Conservation (phyloP, 225 moss, liverwort and hornwort genomes). For the Marchantia paleacea region DNA sequence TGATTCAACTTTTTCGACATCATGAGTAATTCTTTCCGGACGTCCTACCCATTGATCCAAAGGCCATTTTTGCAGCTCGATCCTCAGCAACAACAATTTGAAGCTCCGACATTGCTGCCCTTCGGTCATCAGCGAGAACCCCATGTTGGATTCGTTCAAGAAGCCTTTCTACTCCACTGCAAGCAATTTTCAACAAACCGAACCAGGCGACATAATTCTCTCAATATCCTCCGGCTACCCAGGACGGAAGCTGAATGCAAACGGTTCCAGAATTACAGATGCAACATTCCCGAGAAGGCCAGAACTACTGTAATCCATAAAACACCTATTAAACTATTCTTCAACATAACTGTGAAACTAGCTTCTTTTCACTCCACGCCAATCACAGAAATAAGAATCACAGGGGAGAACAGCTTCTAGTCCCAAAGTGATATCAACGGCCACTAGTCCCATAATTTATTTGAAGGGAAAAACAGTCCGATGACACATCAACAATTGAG, state of each 20-base stretch:
- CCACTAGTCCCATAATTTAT: too few species aligned
- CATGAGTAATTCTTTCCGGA: neutral
- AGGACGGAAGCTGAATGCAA: neutral
- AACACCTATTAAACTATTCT: neutral
- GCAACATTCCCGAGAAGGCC: neutral
- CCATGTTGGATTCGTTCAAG: slow-evolving; percentile 99
- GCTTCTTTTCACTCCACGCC: neutral
- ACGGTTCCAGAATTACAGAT: neutral
- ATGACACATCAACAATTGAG: too few species aligned
- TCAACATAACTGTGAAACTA: neutral
- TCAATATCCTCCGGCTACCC: neutral
- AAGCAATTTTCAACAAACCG: slow-evolving; percentile 1
- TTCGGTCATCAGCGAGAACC: slow-evolving; percentile 92
- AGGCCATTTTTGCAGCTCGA: slow-evolving; percentile 82
- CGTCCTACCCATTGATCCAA: slow-evolving; percentile 84
- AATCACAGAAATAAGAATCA: too few species aligned
- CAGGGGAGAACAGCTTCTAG: too few species aligned
- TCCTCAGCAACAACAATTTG: slow-evolving; percentile 95
- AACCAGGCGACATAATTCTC: neutral
- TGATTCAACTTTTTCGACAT: too few species aligned
- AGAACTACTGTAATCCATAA: neutral
- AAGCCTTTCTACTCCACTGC: slow-evolving; percentile 94
- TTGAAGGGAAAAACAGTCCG: too few species aligned
- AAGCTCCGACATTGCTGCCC: slow-evolving; percentile 85
- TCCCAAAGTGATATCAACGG: too few species aligned